Base-by-base conservation (phyloP, 2,329 filamentous ascomycete species). In the Claviceps pazoutovae region DNA sequence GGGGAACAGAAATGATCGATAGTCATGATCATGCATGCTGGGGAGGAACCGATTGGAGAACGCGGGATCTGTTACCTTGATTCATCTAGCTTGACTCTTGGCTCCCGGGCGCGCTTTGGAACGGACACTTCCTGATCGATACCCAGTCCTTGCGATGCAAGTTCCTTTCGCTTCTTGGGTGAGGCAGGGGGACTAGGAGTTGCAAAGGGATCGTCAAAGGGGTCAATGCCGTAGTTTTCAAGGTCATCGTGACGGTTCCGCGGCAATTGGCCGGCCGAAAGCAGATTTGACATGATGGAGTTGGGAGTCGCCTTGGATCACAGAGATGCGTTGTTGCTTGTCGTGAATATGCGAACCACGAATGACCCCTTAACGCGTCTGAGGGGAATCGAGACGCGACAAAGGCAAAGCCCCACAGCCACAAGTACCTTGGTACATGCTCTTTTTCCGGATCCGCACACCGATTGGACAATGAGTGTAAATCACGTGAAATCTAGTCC, bases 111-210 rank as follows among this genome's bases (percentile, higher is more conserved):
- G 60, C 85, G 85, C 68, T 88, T 95, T 42, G 78, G 79, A 4
- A 96, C 76, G 51, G 87, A 83, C 50, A 98, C 79, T 60, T 95
- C 88, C 62, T 94, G 82, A 57, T 97, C 90, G 52, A 96, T 81
- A 46, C 90, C 89, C 2, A 95, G 69, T 1, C 74, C 74, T 37
- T 51, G 53, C 8, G 72, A 74, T 30, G 75, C 69, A 1, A 68
- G 65, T 23, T 70, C 71, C 53, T 75, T 74, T 44, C 71, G 73
- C 58, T 78, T 76, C 55, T 72, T 75, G 54, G 66, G 57, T 49
- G 65, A 63, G 34, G 64, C 58, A 13, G 68, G 68, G 21, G 70
- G 64, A 50, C 65, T 71, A 19, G 69, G 71, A n/a, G 74, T 71
- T 23, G 69, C 66, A 54, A 79, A 75, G 1, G 73, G 72, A 49